Conservation (phyloP, 192 early-diverging fungal genomes). For the Umbelopsis sp. region DNA sequence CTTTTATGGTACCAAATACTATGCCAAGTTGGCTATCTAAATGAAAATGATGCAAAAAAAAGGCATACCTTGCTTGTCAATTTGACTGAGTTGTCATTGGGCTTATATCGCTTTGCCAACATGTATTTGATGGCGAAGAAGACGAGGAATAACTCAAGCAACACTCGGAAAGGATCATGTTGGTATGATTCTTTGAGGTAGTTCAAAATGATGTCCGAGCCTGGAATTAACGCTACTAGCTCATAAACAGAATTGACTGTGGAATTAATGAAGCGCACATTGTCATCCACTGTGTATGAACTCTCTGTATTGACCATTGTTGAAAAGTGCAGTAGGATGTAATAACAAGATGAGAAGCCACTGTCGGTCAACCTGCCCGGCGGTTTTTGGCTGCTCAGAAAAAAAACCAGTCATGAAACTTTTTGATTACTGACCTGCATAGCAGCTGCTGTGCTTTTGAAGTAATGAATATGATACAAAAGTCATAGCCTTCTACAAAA, state of each 20-base stretch:
- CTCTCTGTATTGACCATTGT: background rate
- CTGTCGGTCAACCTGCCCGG: conserved; percentile 6
- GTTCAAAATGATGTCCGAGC: conserved; percentile 72
- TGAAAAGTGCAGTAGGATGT: background rate
- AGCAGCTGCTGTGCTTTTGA: too few relatives aligned
- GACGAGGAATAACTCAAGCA: conserved; percentile 83
- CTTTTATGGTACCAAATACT: background rate
- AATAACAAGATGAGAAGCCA: background rate
- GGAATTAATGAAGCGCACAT: conserved; percentile 47
- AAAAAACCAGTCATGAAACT: too few relatives aligned
- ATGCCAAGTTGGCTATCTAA: background rate
- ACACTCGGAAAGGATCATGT: conserved; percentile 88
- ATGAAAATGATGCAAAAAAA: background rate
- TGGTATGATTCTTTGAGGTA: conserved; percentile 93
- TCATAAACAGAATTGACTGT: conserved; percentile 46
- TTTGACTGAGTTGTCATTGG: conserved; percentile 72
- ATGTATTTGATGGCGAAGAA: conserved; percentile 91
- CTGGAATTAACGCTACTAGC: conserved; percentile 59
- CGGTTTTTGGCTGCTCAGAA: background rate
- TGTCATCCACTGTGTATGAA: conserved; percentile 39
- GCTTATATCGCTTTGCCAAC: conserved; percentile 78
- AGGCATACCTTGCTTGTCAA: conserved; percentile 77
- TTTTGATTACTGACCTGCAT: background rate
- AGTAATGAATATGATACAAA: too few relatives aligned
- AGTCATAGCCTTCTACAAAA: too few relatives aligned